Conservation (phyloP, 371 early-diverging fungal genomes). For the Zychaea mexicana region DNA sequence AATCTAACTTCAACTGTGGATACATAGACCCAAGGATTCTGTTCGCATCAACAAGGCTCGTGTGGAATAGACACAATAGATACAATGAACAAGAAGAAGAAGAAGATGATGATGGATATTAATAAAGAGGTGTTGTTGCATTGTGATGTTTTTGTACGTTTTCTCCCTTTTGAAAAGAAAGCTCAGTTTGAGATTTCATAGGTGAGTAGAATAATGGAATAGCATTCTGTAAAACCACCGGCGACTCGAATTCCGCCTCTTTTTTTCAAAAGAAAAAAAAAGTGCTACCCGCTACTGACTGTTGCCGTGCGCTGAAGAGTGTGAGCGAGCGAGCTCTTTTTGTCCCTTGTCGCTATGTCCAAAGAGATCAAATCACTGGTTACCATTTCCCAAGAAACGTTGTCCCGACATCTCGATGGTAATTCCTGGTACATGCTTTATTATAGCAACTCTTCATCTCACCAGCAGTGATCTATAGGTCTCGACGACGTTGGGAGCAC, state of each 20-base stretch:
- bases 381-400: constrained; percentile 34
- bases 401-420: constrained; percentile 44
- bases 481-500: constrained; percentile 36
- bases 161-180: neutral
- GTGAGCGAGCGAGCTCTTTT: too few species aligned
- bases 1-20: neutral
- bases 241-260: neutral
- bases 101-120: too few species aligned
- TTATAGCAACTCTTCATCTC: too few species aligned
- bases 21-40: constrained; percentile 38
- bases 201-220: too few species aligned
- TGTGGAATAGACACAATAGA: constrained; percentile 28
- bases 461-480: constrained; percentile 18
- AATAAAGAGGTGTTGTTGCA: too few species aligned
- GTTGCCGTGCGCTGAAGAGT: too few species aligned
- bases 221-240: too few species aligned
- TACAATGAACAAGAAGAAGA: too few species aligned
- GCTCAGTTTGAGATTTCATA: too few species aligned
- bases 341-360: constrained; percentile 22
- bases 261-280: neutral
- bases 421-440: constrained; percentile 11
- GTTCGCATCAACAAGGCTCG: constrained; percentile 40
- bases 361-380: constrained; percentile 40
- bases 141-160: too few species aligned
- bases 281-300: too few species aligned